Conservation (phyloP, 2,329 filamentous ascomycete genomes). For the Sarocladium brachiariae region DNA sequence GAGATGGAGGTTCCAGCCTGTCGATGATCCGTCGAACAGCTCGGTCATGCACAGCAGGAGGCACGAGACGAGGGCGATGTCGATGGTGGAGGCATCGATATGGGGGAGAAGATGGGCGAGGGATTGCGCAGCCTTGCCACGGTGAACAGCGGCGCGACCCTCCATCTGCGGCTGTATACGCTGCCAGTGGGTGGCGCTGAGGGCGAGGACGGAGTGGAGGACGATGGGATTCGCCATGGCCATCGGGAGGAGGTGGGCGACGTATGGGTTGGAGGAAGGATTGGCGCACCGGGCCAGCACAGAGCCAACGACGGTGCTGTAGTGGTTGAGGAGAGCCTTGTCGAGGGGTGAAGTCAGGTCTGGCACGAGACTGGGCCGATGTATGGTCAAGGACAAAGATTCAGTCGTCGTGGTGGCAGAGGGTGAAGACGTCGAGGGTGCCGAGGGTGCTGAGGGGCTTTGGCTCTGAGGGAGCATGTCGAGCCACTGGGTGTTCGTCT, state of each 20-base stretch:
- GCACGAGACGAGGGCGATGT: conserved; percentile 32
- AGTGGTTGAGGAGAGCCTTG: conserved; percentile 27
- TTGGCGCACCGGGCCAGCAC: conserved; percentile 26
- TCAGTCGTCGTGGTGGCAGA: conserved; percentile 13
- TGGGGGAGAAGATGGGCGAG: conserved; percentile 25
- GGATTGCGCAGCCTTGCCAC: conserved; percentile 24
- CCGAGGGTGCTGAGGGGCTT: conserved; percentile 18
- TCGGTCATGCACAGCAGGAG: conserved; percentile 35
- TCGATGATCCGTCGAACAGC: conserved; percentile 33
- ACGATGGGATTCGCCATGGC: conserved; percentile 26
- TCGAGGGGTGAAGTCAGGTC: conserved; percentile 23
- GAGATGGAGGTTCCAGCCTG: conserved; percentile 35
- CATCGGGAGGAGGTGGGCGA: conserved; percentile 25
- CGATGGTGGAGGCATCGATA: conserved; percentile 23
- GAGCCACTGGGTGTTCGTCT: conserved; percentile 13
- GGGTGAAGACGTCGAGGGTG: conserved; percentile 16
- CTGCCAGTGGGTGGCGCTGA: conserved; percentile 30
- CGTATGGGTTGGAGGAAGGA: conserved; percentile 23
- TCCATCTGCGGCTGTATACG: conserved; percentile 24
- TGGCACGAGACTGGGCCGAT: conserved; percentile 23
- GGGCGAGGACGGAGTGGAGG: conserved; percentile 25
- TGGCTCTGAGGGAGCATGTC: conserved; percentile 18
- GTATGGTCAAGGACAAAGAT: conserved; percentile 20
- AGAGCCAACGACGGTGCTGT: conserved; percentile 25
- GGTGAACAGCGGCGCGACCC: conserved; percentile 23